These are phyloP conservation scores for Chytriomyces sp. DNA, from an alignment of 192 early-diverging fungal species.

Conservation along the genomic window DNA sequence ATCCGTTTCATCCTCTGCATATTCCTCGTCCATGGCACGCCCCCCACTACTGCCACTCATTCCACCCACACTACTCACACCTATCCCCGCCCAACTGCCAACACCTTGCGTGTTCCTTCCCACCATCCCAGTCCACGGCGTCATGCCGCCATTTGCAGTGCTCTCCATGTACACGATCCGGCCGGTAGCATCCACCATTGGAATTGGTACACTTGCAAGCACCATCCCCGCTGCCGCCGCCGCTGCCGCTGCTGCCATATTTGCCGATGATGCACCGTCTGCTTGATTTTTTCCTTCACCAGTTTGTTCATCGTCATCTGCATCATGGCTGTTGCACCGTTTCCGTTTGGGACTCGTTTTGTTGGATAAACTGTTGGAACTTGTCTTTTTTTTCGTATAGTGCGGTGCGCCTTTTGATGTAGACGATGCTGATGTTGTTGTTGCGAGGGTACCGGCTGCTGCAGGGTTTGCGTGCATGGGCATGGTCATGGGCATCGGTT, in stretches of 20 bases:
- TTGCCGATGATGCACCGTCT: not conserved
- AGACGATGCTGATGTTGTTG: not conserved
- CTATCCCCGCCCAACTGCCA: no score
- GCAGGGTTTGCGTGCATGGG: not conserved
- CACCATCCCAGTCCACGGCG: not conserved
- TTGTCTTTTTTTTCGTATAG: not conserved
- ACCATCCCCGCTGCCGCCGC: not conserved
- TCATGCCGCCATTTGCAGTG: not conserved
- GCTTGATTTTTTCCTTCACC: not conserved
- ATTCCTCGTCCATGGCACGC: not conserved
- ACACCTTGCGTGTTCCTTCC: no score
- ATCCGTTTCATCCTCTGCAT: not conserved
- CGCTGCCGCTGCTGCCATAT: not conserved
- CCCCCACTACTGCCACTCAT: not conserved
- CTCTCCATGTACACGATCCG: constrained; percentile 7
- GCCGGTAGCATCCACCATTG: constrained; percentile 1
- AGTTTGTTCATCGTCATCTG: not conserved
- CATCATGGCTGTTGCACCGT: not conserved
- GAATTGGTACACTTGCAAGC: not conserved
- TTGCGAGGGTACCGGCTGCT: not conserved
- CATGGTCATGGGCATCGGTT: not conserved
- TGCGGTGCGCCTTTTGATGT: not conserved
- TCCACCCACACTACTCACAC: not conserved
- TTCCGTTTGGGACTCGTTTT: not conserved
- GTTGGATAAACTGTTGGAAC: not conserved